phyloP scores from a whole-genome alignment of 768 basidiomycete species.

The Gloeophyllum trabeum region DNA sequence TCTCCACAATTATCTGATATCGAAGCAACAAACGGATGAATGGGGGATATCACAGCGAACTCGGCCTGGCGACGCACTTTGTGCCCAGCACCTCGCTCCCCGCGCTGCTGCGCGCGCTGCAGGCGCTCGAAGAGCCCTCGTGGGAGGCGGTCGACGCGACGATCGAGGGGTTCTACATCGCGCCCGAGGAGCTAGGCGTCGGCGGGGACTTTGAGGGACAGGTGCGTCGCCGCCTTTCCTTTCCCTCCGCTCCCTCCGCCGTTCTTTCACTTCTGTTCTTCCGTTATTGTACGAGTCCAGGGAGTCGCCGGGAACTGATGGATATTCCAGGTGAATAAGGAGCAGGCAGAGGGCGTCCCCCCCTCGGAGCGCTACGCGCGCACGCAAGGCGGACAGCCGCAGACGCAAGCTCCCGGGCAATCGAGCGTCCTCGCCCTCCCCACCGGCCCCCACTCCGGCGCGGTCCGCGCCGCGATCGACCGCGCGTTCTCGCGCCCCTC shows the following conservation, averaged over 20 bases:
- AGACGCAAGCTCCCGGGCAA: too few species aligned
- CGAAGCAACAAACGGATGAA: neutral
- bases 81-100: constrained; percentile 70
- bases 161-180: constrained; percentile 50
- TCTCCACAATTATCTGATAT: neutral
- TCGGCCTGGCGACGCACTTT: constrained; percentile 91
- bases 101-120: constrained; percentile 56
- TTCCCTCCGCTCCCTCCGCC: too few species aligned
- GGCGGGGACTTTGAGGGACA: too few species aligned
- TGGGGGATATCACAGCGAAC: constrained; percentile 50
- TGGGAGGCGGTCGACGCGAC: constrained; percentile 51
- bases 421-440: too few species aligned
- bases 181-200: constrained; percentile 40
- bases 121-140: constrained; percentile 37
- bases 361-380: too few species aligned
- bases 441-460: constrained; percentile 43
- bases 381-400: too few species aligned
- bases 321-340: too few species aligned
- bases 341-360: too few species aligned
- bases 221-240: too few species aligned
- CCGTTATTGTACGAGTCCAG: too few species aligned
- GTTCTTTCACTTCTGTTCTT: too few species aligned
- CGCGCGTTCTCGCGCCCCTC: constrained; percentile 57
- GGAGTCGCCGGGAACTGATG: too few species aligned
- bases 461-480: constrained; percentile 71